These are phyloP conservation scores for Margaritispora aquatica DNA, from an alignment of 495 filamentous ascomycete genomes.

Conservation along the genomic window DNA sequence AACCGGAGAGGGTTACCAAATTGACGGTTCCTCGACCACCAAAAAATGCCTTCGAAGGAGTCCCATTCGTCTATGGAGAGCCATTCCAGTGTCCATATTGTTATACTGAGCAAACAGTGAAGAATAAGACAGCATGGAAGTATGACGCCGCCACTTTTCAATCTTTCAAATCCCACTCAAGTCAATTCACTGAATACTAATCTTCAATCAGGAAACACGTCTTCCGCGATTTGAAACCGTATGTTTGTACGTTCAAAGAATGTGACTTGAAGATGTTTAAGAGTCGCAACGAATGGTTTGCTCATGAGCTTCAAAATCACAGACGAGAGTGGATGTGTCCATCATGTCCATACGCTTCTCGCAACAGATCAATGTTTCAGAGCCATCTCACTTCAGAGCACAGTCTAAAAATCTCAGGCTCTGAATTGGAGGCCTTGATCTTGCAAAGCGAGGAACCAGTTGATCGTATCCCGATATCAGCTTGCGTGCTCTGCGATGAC, in stretches of 20 bases:
- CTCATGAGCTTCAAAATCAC: slow-evolving; percentile 20
- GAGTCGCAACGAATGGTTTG: slow-evolving; percentile 18
- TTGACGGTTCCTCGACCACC: slow-evolving; percentile 11
- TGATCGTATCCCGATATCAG: slow-evolving; percentile 3
- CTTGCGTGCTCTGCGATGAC: slow-evolving; percentile 20
- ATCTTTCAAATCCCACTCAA: background rate
- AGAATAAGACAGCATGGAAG: slow-evolving; percentile 29
- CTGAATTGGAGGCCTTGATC: slow-evolving; percentile 12
- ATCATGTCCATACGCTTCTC: background rate
- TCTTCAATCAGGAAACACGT: slow-evolving; percentile 25
- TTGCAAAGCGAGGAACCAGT: slow-evolving; percentile 16
- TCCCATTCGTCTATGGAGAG: slow-evolving; percentile 12
- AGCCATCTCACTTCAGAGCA: slow-evolving; percentile 5
- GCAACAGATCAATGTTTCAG: background rate
- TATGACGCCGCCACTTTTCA: slow-evolving; percentile 7
- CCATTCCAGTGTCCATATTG: slow-evolving; percentile 34
- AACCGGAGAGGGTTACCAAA: background rate
- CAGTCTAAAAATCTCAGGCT: background rate
- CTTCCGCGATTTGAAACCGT: slow-evolving; percentile 27
- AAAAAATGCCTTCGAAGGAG: slow-evolving; percentile 12
- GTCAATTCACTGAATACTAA: background rate
- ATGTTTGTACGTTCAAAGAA: slow-evolving; percentile 25
- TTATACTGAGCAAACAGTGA: slow-evolving; percentile 25
- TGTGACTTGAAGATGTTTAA: slow-evolving; percentile 15
- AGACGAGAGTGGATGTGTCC: slow-evolving; percentile 13